Percentiles rank a stretch among this genome's conserved stretches.
These are phyloP conservation scores for Suillus tomentosus DNA, from an alignment of 768 basidiomycete species.

Conservation along the genomic window DNA sequence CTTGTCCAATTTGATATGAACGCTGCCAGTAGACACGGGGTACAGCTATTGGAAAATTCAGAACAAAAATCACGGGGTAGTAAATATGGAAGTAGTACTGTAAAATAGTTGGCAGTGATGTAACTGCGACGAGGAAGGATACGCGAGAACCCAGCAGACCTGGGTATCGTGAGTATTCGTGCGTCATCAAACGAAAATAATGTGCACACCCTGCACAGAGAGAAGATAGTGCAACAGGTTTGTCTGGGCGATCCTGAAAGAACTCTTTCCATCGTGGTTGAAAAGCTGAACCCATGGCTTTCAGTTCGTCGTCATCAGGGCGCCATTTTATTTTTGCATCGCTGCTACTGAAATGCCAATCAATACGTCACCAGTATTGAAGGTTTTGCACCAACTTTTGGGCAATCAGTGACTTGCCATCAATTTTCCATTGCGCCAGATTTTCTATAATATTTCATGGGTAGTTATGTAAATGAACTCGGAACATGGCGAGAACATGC, in stretches of 20 bases:
- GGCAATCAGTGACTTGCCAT: constrained; percentile 48
- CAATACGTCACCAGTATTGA: background rate
- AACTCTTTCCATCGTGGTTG: constrained; percentile 22
- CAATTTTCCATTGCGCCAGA: constrained; percentile 31
- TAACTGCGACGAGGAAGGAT: constrained; percentile 17
- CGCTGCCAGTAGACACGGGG: constrained; percentile 46
- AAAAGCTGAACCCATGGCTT: constrained; percentile 24
- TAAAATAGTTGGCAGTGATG: constrained; percentile 27
- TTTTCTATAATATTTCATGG: constrained; percentile 13
- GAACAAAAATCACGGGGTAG: background rate
- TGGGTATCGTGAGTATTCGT: background rate
- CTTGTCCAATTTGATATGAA: constrained; percentile 47
- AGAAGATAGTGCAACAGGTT: constrained; percentile 16
- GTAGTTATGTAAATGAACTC: background rate
- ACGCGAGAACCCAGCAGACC: background rate
- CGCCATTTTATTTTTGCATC: constrained; percentile 28
- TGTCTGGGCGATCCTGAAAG: constrained; percentile 23
- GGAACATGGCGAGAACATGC: constrained; percentile 19
- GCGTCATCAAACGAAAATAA: background rate
- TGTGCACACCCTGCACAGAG: constrained; percentile 8
- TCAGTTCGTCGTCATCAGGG: constrained; percentile 23
- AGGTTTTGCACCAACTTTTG: constrained; percentile 45
- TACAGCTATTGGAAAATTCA: constrained; percentile 31
- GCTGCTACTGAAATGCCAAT: constrained; percentile 10
- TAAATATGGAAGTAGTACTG: constrained; percentile 25